Base-by-base conservation (phyloP, 352 stramenopile genomes). In the Phytophthora foliorum region DNA sequence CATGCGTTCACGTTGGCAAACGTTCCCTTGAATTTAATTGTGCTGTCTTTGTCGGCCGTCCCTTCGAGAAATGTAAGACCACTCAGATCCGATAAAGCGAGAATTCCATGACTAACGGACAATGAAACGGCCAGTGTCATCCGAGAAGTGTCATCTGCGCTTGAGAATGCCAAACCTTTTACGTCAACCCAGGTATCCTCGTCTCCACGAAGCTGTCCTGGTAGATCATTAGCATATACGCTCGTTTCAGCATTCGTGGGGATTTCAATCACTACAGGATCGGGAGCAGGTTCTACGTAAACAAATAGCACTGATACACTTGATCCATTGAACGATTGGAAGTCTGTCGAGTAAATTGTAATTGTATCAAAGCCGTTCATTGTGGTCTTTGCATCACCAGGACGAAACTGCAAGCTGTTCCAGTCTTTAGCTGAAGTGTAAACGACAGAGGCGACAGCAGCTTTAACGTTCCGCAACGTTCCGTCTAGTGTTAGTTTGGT, bases 371-470 rank as follows among this genome's bases (percentile, higher is more conserved):
- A 92, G 2, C 64, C 75, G 31, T 89, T 78, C 27, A 78, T 57
- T 36, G 38, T 50, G 17, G 44, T 31, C 1, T n/a, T 6, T 10
- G 34, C 51, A 14, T 44, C 50, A 31, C 75, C 55, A 34, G 64
- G 41, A 31, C 42, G 73, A 36, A 63, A 48, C 44, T 77, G 61
- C 36, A 89, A 66, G 22, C 82, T 93, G 70, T 93, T 93, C 86
- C 86, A 93, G 70, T 93, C 44, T 27, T 50, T 63, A 2, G 71
- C 80, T 13, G 86, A 90, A 25, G 75, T 86, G 65, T 85, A 93
- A 24, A 78, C 57, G 8, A 91, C 27, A n/a, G 61, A 60, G 7
- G 74, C 53, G 2, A 93, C 49, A 6, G 79, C 82, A 7, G 56
- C 63, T 39, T 89, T 88, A 32, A 93, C 39, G 13, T 84, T 63